These are phyloP conservation scores for Barnettozyma pratensis DNA, from an alignment of 805 yeast genomes.

Conservation along the genomic window DNA sequence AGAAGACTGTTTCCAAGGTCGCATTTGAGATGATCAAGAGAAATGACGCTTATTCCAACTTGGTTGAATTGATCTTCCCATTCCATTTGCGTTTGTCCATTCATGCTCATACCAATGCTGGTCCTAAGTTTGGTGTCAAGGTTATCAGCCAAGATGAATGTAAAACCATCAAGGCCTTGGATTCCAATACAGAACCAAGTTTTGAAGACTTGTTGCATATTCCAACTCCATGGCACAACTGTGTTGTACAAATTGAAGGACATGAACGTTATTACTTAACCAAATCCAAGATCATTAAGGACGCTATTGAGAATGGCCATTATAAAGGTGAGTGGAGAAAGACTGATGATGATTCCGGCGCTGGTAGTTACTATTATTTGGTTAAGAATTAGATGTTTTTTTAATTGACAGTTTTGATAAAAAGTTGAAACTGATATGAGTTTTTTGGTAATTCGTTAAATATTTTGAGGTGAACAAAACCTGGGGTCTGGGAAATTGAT, in stretches of 20 bases:
- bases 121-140: slow-evolving; percentile 56
- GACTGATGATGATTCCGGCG: slow-evolving; percentile 26
- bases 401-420: background rate
- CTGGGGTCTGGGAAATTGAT: too few species aligned
- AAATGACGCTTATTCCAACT: slow-evolving; percentile 60
- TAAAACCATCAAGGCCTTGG: slow-evolving; percentile 40
- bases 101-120: slow-evolving; percentile 55
- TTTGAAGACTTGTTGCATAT: slow-evolving; percentile 53
- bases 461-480: background rate
- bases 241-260: slow-evolving; percentile 40
- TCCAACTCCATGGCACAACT: slow-evolving; percentile 66
- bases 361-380: slow-evolving; percentile 28
- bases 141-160: slow-evolving; percentile 41
- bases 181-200: slow-evolving; percentile 34
- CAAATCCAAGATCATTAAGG: slow-evolving; percentile 31
- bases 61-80: slow-evolving; percentile 55
- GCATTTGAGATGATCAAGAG: slow-evolving; percentile 63
- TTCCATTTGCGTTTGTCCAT: slow-evolving; percentile 55
- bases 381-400: slow-evolving; percentile 1
- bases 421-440: background rate
- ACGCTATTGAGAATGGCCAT: slow-evolving; percentile 31
- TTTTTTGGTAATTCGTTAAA: background rate
- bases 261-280: slow-evolving; percentile 29
- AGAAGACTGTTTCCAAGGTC: slow-evolving; percentile 45
- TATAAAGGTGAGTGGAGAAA: slow-evolving; percentile 33